Base-by-base conservation (phyloP, 345 rosid genomes). In the Moricandia arvensis region DNA sequence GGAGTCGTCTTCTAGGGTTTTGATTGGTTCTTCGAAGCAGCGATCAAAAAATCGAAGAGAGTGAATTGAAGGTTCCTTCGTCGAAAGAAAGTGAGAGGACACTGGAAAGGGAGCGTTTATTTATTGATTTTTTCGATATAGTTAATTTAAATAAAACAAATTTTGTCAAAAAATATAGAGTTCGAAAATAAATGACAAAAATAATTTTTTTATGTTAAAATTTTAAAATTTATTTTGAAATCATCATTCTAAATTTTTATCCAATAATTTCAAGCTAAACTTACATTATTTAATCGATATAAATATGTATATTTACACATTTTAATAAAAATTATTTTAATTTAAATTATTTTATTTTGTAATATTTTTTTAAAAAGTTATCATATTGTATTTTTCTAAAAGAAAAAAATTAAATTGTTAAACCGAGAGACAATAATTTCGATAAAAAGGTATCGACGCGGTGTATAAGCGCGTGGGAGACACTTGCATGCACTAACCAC, bases 81-180 rank as follows among this genome's bases (percentile, higher is more conserved):
- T 51, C 73, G 68, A 77, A 24, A 71, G 67, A 77, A 66, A 69
- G 43, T 69, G 71, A 76, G 70, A 76, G 75, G 75, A 76, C 80
- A 76, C 66, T 76, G 59, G 24, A 69, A 76, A 54, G 35, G 80
- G 70, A 76, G 63, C 80, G 70, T 76, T 69, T 69, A 51, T 13
- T 66, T 67, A 49, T 37, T 37, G 12, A 45, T 0, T 58, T 45
- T 47, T 4, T 21, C 4, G 38, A 21, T 21, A 21, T 21, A 21
- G 24, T 21, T 21, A 21, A 21, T 21, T 21, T 21, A 21, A 21
- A 21, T 21, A 21, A 21, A 21, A 21, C 24, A 21, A 21, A 21
- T 21, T 21, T 21, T 21, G 24, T 21, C 24, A 21, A 21, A 21
- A 21, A 21, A 21, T 21, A 21, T 21, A 21, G 24, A 21, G 24